Evolutionary conservation across 163 green algal genomes (phyloP), one percentile per base, ranked within the genome.

Genomic region (Scenedesmus sp.): DNA sequence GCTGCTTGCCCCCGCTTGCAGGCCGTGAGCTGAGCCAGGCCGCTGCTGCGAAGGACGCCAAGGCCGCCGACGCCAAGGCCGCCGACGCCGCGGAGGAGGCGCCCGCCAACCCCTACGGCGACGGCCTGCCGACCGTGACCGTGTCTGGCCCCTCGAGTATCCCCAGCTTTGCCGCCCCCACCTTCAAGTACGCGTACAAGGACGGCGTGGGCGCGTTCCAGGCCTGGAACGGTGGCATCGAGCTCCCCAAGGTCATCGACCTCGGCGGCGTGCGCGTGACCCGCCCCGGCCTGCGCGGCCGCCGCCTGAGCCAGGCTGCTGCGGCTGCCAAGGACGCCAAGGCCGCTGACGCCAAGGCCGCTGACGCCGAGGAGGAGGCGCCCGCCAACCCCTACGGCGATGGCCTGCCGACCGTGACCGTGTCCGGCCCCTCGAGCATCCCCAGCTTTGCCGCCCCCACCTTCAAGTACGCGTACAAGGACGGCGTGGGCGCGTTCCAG

Each of bases 151-250:
- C 64, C 48, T 63, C 62, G 66, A 45, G 3, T 31, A 17, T 75
- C 29, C 66, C 66, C 50, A 75, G 31, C 29, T 53, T 75, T 50
- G 66, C 50, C 13, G 31, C 20, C 28, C 66, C 66, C 50, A 75
- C 66, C 50, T 63, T 63, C 29, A 75, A 75, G 66, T 75, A 63
- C 22, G 66, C 17, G 10, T 75, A 63, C 66, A 75, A 75, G 66
- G 28, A 75, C 31, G 66, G 66, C 20, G 33, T 75, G 36, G 66
- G 66, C 63, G 66, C 66, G 14, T 75, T 75, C 66, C 66, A 75
- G 47, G 66, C 48, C 47, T 75, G 66, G 66, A 75, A 63, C 47
- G 66, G 66, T 51, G 66, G 66, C 22, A 48, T 75, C 22, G 66
- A 75, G 50, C 66, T 75, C 31, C 66, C 66, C 0, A 75, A 75